These are phyloP conservation scores for Sungouiozyma ichnusensis DNA, from an alignment of 805 yeast species.

Conservation along the genomic window DNA sequence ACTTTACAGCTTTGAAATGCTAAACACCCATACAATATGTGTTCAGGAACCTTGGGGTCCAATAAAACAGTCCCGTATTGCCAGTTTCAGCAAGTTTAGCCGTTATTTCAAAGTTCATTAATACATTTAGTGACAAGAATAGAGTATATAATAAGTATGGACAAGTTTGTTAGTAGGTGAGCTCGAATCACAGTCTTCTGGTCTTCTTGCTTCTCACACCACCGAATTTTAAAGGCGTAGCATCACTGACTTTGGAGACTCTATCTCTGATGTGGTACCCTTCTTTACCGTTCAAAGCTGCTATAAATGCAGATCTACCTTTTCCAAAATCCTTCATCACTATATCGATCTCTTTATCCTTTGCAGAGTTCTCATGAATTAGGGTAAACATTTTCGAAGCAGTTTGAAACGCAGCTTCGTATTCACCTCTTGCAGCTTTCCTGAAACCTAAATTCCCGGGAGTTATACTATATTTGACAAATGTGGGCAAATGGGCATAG, in stretches of 20 bases:
- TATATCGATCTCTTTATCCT: constrained; percentile 60
- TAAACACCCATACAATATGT: no score
- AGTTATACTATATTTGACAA: constrained; percentile 52
- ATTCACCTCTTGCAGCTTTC: constrained; percentile 82
- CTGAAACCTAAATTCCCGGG: constrained; percentile 87
- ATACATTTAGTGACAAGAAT: no score
- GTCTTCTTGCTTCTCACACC: constrained; percentile 78
- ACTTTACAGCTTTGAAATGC: no score
- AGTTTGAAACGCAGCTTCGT: constrained; percentile 87
- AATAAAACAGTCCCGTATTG: no score
- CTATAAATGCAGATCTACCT: constrained; percentile 78
- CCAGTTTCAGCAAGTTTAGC: no score
- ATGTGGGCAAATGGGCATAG: constrained; percentile 71
- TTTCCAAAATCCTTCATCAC: constrained; percentile 76
- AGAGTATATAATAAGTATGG: no score
- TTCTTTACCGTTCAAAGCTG: constrained; percentile 82
- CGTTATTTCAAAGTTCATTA: no score
- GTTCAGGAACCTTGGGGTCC: no score
- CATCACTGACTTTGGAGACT: constrained; percentile 63
- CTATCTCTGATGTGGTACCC: constrained; percentile 59
- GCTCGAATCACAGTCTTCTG: constrained; percentile 48
- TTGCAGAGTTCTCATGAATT: constrained; percentile 51
- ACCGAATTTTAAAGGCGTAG: constrained; percentile 80
- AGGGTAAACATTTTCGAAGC: constrained; percentile 59
- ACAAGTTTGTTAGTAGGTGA: not conserved